Base-by-base conservation (phyloP, 1,284 basidiomycete species). In the Salmacisia buchloeana region DNA sequence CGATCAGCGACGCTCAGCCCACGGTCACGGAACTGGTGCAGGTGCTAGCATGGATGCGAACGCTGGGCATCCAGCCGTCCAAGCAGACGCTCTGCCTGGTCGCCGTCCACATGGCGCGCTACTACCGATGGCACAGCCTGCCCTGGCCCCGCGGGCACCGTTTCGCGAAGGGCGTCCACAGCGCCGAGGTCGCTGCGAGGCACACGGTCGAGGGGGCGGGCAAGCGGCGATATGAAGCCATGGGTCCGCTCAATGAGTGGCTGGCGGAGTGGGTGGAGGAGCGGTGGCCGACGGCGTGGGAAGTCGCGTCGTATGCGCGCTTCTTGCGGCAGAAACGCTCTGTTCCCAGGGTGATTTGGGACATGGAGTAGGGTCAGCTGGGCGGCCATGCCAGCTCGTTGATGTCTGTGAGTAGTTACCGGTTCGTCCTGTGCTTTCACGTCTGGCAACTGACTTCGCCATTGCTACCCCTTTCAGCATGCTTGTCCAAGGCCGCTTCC, bases 71-170 rank as follows among this genome's bases (percentile, higher is more conserved):
- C 27, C 27, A 54, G 49, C 49, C 49, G 13, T 54, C 27, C 13
- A 33, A 54, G 12, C 49, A 54, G 49, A 54, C 49, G 15, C 27
- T 54, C 27, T 54, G 49, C 31, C 49, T 54, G 29, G n/a, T 54
- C 49, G 49, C 25, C 2, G 49, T 18, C 10, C 29, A 27, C 27
- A 7, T 54, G 18, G 18, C 13, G 49, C 25, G 49, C 13, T 18
- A 29, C 49, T 54, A 54, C 49, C 23, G 34, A 18, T 31, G 49
- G 29, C 23, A 54, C 13, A 27, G 34, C 15, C 21, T 25, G 49
- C 18, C 31, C 15, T 54, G 49, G 49, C 49, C 41, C 23, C 41
- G 41, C 18, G 41, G 41, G 6, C 7, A 6, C 10, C 41, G 41
- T 15, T 43, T 43, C 23, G 41, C 18, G 41, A 43, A 43, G 15